Base-by-base conservation (phyloP, 202 grass and related monocot species). In the Alloteropsis angusta region DNA sequence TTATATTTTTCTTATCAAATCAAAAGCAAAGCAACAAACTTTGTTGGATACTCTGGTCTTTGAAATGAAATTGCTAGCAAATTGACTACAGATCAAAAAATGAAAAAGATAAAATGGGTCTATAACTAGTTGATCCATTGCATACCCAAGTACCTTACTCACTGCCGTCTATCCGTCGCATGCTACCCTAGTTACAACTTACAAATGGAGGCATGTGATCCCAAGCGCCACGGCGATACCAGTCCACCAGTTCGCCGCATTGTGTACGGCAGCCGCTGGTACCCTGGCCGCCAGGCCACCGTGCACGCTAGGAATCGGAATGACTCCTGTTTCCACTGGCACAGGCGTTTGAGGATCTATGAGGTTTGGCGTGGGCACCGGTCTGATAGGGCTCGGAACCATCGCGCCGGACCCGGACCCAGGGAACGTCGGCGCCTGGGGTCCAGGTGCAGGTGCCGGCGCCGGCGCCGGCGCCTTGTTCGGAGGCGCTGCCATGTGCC, bases 241-340 rank as follows among this genome's bases (percentile, higher is more conserved):
- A 43, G n/a, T 46, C 62, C 61, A 64, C 75, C 61, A 69, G 62
- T 12, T 80, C 7, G 25, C 53, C 30, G 48, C 13, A 1, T 1
- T 12, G 5, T 18, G 55, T 13, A 55, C 54, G 19, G 68, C 52
- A 5, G 36, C 16, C 21, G 56, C 15, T 19, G 81, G 69, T 1
- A 79, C 8, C 69, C 69, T 84, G 1, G 61, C 69, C 7, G 75
- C 68, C 61, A 74, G 65, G 28, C 68, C 85, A 3, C 80, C 86
- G 61, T 83, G 80, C 23, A 37, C 80, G 26, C 61, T 88, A 1
- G 86, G 86, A 54, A 88, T 60, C 1, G 81, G 80, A 53, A 88
- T 75, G 32, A 87, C 43, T 15, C 76, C 76, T 0, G 47, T 43
- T 62, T 67, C 61, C 19, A 10, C 23, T 3, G 74, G 71, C 16